These are phyloP conservation scores for Pseudonectria buxi DNA, from an alignment of 2,329 filamentous ascomycete genomes.

Conservation along the genomic window DNA sequence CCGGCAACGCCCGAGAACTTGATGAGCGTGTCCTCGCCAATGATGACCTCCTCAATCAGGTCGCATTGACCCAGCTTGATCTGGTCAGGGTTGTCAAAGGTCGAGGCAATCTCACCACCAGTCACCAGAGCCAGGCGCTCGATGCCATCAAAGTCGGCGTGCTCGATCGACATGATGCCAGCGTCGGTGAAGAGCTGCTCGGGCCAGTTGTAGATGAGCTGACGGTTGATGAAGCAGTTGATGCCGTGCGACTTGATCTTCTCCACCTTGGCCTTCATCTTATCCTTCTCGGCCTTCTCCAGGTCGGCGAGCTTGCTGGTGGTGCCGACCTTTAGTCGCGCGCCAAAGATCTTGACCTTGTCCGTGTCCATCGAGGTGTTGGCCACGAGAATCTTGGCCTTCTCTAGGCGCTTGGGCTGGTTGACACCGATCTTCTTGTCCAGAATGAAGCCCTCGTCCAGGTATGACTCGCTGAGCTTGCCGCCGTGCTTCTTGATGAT, in stretches of 20 bases:
- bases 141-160: conserved; percentile 97
- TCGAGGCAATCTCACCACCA: conserved; percentile 93
- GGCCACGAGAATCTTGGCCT: conserved; percentile 95
- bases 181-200: conserved; percentile 98
- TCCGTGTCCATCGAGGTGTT: conserved; percentile 99
- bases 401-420: conserved; percentile 94
- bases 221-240: conserved; percentile 99
- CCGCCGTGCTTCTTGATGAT: conserved; percentile 99
- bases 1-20: conserved; percentile 95
- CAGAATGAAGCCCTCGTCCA: conserved; percentile 96
- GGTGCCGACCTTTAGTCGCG: conserved; percentile 90
- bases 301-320: conserved; percentile 97
- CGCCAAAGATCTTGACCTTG: conserved; percentile 99
- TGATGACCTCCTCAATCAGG: conserved; percentile 94
- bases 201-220: conserved; percentile 99
- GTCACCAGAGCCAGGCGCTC: conserved; percentile 92
- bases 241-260: conserved; percentile 98
- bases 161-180: conserved; percentile 96
- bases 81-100: conserved; percentile 95
- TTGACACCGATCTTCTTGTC: conserved; percentile 99
- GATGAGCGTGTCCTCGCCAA: conserved; percentile 95
- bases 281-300: conserved; percentile 96
- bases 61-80: conserved; percentile 96
- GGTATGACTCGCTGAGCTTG: conserved; percentile 94
- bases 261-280: conserved; percentile 99